Conservation (phyloP, 1,284 basidiomycete species). For the Pyrrhoderma noxium region DNA sequence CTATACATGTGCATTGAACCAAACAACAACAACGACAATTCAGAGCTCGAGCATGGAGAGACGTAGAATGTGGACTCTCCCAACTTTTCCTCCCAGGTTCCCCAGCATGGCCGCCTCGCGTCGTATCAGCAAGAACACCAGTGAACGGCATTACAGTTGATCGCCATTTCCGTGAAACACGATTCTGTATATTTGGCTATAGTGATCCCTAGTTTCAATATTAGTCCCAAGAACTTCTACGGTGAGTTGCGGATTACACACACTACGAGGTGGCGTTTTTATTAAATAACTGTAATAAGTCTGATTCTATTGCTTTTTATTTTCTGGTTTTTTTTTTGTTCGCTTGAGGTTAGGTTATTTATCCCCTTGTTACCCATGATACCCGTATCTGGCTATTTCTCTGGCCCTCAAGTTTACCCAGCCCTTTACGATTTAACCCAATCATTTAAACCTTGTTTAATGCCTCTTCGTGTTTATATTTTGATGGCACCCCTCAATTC, state of each 20-base stretch:
- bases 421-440: too few relatives aligned
- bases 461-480: constrained; percentile 13
- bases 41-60: constrained; percentile 63
- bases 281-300: too few relatives aligned
- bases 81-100: constrained; percentile 43
- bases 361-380: constrained; percentile 14
- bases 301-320: not conserved
- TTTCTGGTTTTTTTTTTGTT: too few relatives aligned
- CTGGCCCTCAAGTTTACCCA: too few relatives aligned
- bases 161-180: constrained; percentile 58
- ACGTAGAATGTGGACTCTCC: constrained; percentile 53
- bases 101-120: constrained; percentile 26
- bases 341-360: not conserved
- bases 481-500: too few relatives aligned
- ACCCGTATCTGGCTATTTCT: not conserved
- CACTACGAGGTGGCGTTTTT: constrained; percentile 1
- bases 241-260: not conserved
- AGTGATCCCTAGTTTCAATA: constrained; percentile 10
- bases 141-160: constrained; percentile 55
- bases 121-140: constrained; percentile 27
- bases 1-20: not conserved
- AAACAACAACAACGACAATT: too few relatives aligned
- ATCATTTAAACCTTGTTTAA: not conserved
- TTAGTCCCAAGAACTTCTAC: constrained; percentile 3
- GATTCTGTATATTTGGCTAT: constrained; percentile 50